phyloP scores from a whole-genome alignment of 2,329 filamentous ascomycete genomes.

The Cladosporium sp. region DNA sequence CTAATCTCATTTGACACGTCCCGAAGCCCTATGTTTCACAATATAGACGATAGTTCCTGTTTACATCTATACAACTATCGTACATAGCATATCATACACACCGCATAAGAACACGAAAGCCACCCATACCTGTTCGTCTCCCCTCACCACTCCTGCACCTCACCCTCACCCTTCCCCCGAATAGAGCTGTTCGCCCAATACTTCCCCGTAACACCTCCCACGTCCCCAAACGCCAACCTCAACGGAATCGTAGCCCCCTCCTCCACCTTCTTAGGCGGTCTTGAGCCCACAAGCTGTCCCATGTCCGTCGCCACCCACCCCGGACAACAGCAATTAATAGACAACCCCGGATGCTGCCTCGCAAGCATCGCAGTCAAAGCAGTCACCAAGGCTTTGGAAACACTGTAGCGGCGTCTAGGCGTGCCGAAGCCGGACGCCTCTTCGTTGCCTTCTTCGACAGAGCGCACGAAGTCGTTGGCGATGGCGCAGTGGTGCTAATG shows the following conservation, averaged over 20 bases:
- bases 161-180: slow-evolving; percentile 25
- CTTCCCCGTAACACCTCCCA: slow-evolving; percentile 29
- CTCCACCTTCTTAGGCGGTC: slow-evolving; percentile 31
- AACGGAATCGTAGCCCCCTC: slow-evolving; percentile 34
- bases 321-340: slow-evolving; percentile 36
- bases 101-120: too few relatives aligned
- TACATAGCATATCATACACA: too few relatives aligned
- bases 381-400: slow-evolving; percentile 35
- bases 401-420: slow-evolving; percentile 27
- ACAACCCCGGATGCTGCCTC: slow-evolving; percentile 22
- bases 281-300: slow-evolving; percentile 27
- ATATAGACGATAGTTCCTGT: too few relatives aligned
- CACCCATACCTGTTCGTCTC: too few relatives aligned
- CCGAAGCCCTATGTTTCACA: too few relatives aligned
- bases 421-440: slow-evolving; percentile 24
- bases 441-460: slow-evolving; percentile 17
- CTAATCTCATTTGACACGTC: too few relatives aligned
- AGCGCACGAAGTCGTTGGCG: slow-evolving; percentile 21
- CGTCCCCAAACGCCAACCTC: slow-evolving; percentile 32
- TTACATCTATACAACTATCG: too few relatives aligned
- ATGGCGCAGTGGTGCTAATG: slow-evolving; percentile 14
- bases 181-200: slow-evolving; percentile 35
- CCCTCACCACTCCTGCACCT: slow-evolving; percentile 31
- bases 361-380: slow-evolving; percentile 31
- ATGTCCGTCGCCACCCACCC: slow-evolving; percentile 36